Percentiles rank a stretch among this genome's conserved stretches.
Evolutionary conservation across 345 rosid genomes (phyloP).

Genomic region (Eutrema heterophyllum): DNA sequence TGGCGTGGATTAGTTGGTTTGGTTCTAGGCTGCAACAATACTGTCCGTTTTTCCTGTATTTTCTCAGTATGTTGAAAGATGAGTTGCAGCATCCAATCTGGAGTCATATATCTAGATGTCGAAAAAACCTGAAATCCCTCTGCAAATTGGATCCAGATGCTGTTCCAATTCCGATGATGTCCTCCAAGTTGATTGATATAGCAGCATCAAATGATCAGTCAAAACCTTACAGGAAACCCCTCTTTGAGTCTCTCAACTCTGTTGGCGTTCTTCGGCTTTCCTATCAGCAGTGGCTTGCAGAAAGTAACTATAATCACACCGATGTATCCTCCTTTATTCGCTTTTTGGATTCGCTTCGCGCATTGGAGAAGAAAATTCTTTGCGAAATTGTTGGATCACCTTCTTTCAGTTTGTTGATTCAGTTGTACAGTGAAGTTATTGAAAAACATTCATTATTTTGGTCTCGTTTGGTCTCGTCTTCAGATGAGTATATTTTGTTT

Average conservation of each 20-base stretch:
- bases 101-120: conserved; percentile 42
- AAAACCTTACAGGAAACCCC: conserved; percentile 25
- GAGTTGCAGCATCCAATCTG: conserved; percentile 77
- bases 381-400: conserved; percentile 49
- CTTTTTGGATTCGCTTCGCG: conserved; percentile 52
- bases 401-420: conserved; percentile 40
- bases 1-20: conserved; percentile 66
- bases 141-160: conserved; percentile 34
- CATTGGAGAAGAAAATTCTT: conserved; percentile 58
- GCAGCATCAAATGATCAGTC: conserved; percentile 33
- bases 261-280: conserved; percentile 58
- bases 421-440: conserved; percentile 50
- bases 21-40: conserved; percentile 44
- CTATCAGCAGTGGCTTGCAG: conserved; percentile 68
- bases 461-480: conserved; percentile 47
- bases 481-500: conserved; percentile 41
- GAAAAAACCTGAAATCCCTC: conserved; percentile 41
- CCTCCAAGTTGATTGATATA: conserved; percentile 52
- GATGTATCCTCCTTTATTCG: conserved; percentile 36
- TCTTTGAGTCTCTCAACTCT: conserved; percentile 53
- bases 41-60: conserved; percentile 40
- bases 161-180: conserved; percentile 57
- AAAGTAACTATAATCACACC: conserved; percentile 36
- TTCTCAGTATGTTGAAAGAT: conserved; percentile 39
- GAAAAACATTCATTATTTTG: conserved; percentile 67